Conservation (phyloP, 331 rosid genomes). For the Pyrus hybrid region DNA sequence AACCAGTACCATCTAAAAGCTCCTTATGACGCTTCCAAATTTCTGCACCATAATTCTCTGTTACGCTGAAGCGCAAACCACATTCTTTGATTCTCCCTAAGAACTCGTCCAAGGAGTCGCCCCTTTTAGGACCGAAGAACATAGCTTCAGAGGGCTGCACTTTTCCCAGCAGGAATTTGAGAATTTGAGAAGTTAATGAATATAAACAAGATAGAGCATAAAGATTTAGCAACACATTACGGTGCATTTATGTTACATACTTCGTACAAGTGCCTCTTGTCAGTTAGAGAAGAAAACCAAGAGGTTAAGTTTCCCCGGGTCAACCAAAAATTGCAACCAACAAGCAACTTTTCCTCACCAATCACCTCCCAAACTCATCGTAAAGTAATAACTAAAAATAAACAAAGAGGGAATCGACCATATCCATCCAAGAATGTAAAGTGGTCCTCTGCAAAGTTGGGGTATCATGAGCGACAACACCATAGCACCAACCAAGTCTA, state of each 20-base stretch:
- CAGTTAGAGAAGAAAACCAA: conserved; percentile 22
- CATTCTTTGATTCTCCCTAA: conserved; percentile 42
- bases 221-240: conserved; percentile 21
- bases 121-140: conserved; percentile 65
- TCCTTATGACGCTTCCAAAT: conserved; percentile 57
- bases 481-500: background rate
- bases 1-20: conserved; percentile 37
- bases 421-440: conserved; percentile 13
- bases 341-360: conserved; percentile 21
- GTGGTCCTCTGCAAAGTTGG: background rate
- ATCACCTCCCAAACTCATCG: conserved; percentile 12
- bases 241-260: conserved; percentile 21
- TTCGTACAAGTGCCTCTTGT: conserved; percentile 9
- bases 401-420: conserved; percentile 9
- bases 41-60: conserved; percentile 52
- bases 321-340: conserved; percentile 20
- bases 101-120: conserved; percentile 59
- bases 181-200: conserved; percentile 27
- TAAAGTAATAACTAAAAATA: background rate
- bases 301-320: conserved; percentile 12
- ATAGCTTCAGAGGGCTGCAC: conserved; percentile 47
- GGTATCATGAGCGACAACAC: conserved; percentile 1
- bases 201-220: conserved; percentile 22
- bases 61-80: conserved; percentile 47
- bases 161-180: conserved; percentile 43